A percentile compares a stretch with the other conserved stretches of the same genome.
Evolutionary conservation across 148 eudicot genomes (phyloP).

Genomic region (Chenopodium suecicum): DNA sequence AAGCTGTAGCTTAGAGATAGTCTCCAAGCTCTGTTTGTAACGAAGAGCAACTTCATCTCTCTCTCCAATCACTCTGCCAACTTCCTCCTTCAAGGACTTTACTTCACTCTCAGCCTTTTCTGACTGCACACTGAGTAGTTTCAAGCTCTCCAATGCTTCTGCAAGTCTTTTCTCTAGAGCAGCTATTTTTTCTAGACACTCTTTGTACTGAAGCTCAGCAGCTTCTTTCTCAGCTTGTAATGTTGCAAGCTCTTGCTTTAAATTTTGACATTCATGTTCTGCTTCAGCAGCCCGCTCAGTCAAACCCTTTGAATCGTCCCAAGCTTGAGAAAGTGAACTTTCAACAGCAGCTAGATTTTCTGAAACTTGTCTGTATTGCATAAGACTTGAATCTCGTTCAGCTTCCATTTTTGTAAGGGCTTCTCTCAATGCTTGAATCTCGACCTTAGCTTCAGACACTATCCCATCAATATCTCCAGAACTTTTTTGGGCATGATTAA

Average conservation of each 20-base stretch:
- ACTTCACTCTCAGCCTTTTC: constrained; percentile 63
- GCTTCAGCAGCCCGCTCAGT: constrained; percentile 42
- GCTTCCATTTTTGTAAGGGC: constrained; percentile 49
- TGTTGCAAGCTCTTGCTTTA: constrained; percentile 57
- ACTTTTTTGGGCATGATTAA: constrained; percentile 44
- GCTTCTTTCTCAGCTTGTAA: constrained; percentile 54
- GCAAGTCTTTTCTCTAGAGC: constrained; percentile 55
- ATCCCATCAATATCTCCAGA: constrained; percentile 45
- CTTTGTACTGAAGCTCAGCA: constrained; percentile 41
- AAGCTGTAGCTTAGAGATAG: constrained; percentile 55
- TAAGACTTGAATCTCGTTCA: constrained; percentile 55
- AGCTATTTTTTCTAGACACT: constrained; percentile 52
- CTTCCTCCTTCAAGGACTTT: constrained; percentile 47
- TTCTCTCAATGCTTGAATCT: constrained; percentile 61
- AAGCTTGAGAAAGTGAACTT: constrained; percentile 41
- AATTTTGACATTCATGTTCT: constrained; percentile 44
- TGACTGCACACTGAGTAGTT: constrained; percentile 41
- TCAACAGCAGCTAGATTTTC: constrained; percentile 55
- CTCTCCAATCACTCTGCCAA: constrained; percentile 47
- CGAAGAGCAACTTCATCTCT: constrained; percentile 47
- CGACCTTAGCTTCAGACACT: constrained; percentile 52
- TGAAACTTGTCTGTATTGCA: constrained; percentile 39
- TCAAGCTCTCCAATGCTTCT: constrained; percentile 42
- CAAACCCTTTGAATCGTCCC: constrained; percentile 40
- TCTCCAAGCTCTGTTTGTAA: constrained; percentile 61